These are phyloP conservation scores for Citeromyces matritensis DNA, from an alignment of 805 yeast genomes.

Conservation along the genomic window DNA sequence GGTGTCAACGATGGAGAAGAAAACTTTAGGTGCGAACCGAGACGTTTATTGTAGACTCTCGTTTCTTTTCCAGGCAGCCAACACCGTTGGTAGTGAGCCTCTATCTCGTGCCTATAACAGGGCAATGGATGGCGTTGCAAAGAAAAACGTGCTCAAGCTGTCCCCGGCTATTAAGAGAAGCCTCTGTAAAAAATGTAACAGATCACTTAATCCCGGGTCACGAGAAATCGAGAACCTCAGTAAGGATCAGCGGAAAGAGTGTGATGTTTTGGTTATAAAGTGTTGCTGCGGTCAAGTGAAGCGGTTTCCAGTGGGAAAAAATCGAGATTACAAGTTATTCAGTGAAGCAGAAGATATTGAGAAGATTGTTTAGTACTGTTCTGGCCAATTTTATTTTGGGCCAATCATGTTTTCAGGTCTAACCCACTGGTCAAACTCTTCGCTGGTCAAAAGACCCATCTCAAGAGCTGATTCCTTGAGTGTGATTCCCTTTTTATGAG, in stretches of 20 bases:
- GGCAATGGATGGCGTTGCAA: slow-evolving; percentile 44
- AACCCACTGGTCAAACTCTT: slow-evolving; percentile 94
- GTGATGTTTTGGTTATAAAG: slow-evolving; percentile 29
- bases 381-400: slow-evolving; percentile 44
- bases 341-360: slow-evolving; percentile 20
- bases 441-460: slow-evolving; percentile 67
- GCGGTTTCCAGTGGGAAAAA: slow-evolving; percentile 47
- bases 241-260: slow-evolving; percentile 11
- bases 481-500: slow-evolving; percentile 95
- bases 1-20: too few species aligned
- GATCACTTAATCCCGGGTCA: slow-evolving; percentile 31
- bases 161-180: slow-evolving; percentile 54
- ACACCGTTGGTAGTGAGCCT: slow-evolving; percentile 11
- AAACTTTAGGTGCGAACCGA: slow-evolving; percentile 7
- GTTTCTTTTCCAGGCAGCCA: slow-evolving; percentile 36
- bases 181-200: slow-evolving; percentile 52
- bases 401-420: slow-evolving; percentile 97
- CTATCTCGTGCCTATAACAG: slow-evolving; percentile 43
- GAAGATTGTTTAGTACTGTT: too few species aligned
- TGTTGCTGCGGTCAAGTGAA: slow-evolving; percentile 42
- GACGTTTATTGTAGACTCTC: slow-evolving; percentile 49
- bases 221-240: slow-evolving; percentile 26
- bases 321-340: slow-evolving; percentile 32
- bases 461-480: slow-evolving; percentile 90
- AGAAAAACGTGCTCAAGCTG: slow-evolving; percentile 50